phyloP scores from a whole-genome alignment of 2,329 filamentous ascomycete species.

The Verticillium nubilum region DNA sequence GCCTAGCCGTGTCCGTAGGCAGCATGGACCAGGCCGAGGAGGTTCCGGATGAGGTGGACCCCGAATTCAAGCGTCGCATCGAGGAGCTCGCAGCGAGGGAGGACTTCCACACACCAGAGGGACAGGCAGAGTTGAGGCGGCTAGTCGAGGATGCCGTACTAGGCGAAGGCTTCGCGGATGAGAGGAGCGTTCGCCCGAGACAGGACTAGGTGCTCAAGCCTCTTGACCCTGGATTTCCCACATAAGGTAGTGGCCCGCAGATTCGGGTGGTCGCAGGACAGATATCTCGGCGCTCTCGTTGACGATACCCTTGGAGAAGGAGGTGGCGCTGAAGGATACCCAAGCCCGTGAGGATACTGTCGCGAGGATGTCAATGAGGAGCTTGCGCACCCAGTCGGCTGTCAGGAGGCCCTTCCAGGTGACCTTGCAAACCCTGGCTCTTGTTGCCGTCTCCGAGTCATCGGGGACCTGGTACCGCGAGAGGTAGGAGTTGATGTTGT shows the following conservation, averaged over 20 bases:
- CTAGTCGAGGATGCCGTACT: constrained; percentile 76
- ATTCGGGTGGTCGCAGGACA: constrained; percentile 45
- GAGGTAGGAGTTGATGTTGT: constrained; percentile 63
- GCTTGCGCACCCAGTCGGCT: constrained; percentile 43
- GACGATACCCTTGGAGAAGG: constrained; percentile 40
- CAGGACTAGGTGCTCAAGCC: constrained; percentile 42
- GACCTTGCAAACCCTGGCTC: constrained; percentile 40
- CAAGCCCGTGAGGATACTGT: constrained; percentile 40
- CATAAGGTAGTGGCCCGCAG: constrained; percentile 49
- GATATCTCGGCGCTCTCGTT: constrained; percentile 44
- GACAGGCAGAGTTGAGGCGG: constrained; percentile 71
- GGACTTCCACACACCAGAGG: constrained; percentile 76
- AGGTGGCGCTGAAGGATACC: constrained; percentile 49
- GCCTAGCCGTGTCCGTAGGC: constrained; percentile 71
- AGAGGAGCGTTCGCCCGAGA: constrained; percentile 59
- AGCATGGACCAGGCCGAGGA: constrained; percentile 62
- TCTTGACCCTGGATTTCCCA: constrained; percentile 51
- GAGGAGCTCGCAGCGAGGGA: constrained; percentile 80
- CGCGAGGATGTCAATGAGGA: constrained; percentile 39
- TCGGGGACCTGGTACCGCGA: constrained; percentile 60
- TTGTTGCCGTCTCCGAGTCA: constrained; percentile 14
- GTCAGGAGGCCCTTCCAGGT: constrained; percentile 57
- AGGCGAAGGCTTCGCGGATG: constrained; percentile 57
- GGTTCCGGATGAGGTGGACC: constrained; percentile 62
- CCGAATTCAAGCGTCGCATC: constrained; percentile 79